Base-by-base conservation (phyloP, 192 early-diverging fungal species). In the Umbelopsis sp. region DNA sequence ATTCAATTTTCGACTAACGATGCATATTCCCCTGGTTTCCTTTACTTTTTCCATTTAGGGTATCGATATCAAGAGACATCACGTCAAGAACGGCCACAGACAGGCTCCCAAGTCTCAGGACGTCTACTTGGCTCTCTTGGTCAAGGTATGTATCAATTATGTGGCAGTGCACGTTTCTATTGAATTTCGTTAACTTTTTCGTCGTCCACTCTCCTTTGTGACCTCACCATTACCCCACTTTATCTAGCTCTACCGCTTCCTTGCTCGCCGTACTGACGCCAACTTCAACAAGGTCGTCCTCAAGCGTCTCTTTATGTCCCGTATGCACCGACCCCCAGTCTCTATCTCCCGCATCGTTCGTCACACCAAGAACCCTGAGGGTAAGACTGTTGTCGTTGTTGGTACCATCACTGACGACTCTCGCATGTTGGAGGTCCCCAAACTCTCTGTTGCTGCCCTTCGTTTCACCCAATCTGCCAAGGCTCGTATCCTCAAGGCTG, bases 11-110 rank as follows among this genome's bases (percentile, higher is more conserved):
- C 25, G n/a, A 29, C 56, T 62, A 62, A 62, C 31, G 26, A 12
- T 59, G 17, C 17, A 0, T n/a, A n/a, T n/a, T n/a, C n/a, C n/a
- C n/a, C n/a, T n/a, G n/a, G n/a, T n/a, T n/a, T n/a, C n/a, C n/a
- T 16, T 32, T 66, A 9, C 17, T 51, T 51, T 66, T 20, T 45
- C 34, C 69, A 52, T 85, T 41, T 41, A 96, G 98, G 97, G 96
- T 96, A 96, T 97, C 88, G 97, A 98, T 91, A 92, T 96, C 80
- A 91, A 93, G 85, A 96, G 96, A 84, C 95, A 98, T 90, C 97
- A 99, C 93, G 93, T 92, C 80, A 97, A 94, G 94, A 97, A 94
- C 86, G 90, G 85, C 70, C 88, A 90, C 85, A 88, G 97, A 79
- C 82, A 87, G 73, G 93, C 90, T 75, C 96, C 97, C 80, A 91